Conservation (phyloP, 2,329 filamentous ascomycete genomes). For the Ambrosiella cleistominuta region DNA sequence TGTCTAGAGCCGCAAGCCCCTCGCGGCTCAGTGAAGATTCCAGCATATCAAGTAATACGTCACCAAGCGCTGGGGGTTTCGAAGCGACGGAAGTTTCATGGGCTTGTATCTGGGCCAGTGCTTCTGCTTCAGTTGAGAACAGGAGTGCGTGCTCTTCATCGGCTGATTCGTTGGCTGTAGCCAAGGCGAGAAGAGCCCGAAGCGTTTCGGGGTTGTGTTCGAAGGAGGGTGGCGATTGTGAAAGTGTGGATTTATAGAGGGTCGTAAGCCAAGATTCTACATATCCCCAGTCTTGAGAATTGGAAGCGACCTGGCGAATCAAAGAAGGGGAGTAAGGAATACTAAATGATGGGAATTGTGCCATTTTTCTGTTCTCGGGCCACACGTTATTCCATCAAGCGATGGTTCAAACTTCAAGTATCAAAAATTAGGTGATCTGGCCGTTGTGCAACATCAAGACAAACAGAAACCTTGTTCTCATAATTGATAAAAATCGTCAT, state of each 20-base stretch:
- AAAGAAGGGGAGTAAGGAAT: constrained; percentile 52
- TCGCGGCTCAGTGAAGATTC: constrained; percentile 31
- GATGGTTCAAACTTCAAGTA: too few species aligned
- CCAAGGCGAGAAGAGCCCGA: constrained; percentile 54
- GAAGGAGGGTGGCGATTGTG: constrained; percentile 49
- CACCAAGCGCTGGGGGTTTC: constrained; percentile 10
- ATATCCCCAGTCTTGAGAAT: constrained; percentile 80
- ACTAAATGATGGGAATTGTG: constrained; percentile 23
- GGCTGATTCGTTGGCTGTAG: constrained; percentile 57
- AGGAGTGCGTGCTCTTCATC: constrained; percentile 50
- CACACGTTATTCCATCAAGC: too few species aligned
- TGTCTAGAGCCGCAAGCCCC: constrained; percentile 25
- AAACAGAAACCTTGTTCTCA: too few species aligned
- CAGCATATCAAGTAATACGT: constrained; percentile 33
- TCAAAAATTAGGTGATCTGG: too few species aligned
- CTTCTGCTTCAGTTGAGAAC: constrained; percentile 38
- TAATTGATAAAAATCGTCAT: too few species aligned
- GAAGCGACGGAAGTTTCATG: constrained; percentile 8
- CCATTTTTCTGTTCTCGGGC: constrained; percentile 17
- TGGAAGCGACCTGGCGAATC: constrained; percentile 58
- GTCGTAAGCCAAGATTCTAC: constrained; percentile 67
- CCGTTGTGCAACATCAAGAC: too few species aligned
- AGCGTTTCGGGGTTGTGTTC: constrained; percentile 79
- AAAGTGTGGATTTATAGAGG: constrained; percentile 34
- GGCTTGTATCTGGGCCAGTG: constrained; percentile 33